Conservation (phyloP, 2,329 filamentous ascomycete species). For the Fonsecaea monophora region DNA sequence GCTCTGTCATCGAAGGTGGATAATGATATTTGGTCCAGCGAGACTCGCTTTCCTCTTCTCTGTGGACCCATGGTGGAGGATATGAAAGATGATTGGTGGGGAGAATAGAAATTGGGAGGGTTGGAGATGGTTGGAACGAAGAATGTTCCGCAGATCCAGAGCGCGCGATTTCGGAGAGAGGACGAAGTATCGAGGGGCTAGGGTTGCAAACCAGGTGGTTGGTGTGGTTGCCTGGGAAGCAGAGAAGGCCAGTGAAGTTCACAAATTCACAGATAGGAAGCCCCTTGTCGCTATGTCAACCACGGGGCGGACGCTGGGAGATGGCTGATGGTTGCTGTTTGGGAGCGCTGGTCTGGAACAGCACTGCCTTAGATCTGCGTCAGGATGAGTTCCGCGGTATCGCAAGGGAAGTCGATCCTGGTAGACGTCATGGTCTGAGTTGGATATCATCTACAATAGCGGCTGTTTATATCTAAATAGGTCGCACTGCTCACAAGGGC, state of each 20-base stretch:
- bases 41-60: slow-evolving; percentile 10
- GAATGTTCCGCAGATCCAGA: neutral
- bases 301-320: neutral
- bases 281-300: neutral
- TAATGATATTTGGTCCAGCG: slow-evolving; percentile 10
- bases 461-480: neutral
- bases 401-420: neutral
- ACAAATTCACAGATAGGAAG: neutral
- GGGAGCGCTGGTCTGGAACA: neutral
- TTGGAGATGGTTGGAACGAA: neutral
- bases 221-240: slow-evolving; percentile 8
- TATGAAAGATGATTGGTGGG: neutral
- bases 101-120: neutral
- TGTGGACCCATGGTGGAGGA: neutral
- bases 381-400: neutral
- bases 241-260: slow-evolving; percentile 5
- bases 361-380: neutral
- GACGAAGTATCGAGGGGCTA: neutral
- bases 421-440: neutral
- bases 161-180: slow-evolving; percentile 7
- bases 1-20: slow-evolving; percentile 17
- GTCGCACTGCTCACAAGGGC: neutral
- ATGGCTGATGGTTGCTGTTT: neutral
- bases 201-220: neutral
- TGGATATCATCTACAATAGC: neutral